Evolutionary conservation across 176 grass and related monocot genomes (phyloP).

Genomic region (Triticum timopheevii): DNA sequence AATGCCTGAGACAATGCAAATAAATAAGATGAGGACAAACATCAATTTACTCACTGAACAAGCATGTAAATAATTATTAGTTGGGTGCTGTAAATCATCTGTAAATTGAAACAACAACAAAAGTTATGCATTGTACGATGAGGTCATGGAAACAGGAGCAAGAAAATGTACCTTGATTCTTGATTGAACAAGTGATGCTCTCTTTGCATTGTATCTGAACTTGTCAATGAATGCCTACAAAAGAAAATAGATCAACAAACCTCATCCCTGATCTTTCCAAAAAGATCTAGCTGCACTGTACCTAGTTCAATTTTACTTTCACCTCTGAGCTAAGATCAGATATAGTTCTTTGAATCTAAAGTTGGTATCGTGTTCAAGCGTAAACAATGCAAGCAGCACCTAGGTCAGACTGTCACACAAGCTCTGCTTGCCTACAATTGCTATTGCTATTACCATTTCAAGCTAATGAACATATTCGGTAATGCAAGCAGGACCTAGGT

Average conservation of each 20-base stretch:
- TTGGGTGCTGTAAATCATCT: conserved; percentile 1
- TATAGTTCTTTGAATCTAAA: not conserved
- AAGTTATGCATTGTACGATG: not conserved
- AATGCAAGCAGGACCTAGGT: not conserved
- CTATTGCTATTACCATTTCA: conserved; percentile 1
- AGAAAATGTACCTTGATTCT: conserved; percentile 82
- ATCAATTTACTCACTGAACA: not conserved
- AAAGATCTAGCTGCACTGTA: conserved; percentile 18
- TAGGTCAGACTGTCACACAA: not conserved
- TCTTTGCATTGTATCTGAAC: conserved; percentile 92
- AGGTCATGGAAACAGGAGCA: not conserved
- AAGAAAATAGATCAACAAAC: conserved; percentile 19
- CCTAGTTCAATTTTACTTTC: not conserved
- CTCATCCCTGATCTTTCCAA: not conserved
- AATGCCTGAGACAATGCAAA: conserved; percentile 61
- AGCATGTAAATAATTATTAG: not conserved
- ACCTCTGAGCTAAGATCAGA: conserved; percentile 16
- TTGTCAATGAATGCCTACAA: conserved; percentile 93
- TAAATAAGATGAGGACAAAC: conserved; percentile 19
- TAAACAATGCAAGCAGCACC: not conserved
- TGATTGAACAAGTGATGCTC: conserved; percentile 95
- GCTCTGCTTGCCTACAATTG: not conserved
- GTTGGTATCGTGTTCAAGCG: not conserved
- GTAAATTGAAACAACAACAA: not conserved
- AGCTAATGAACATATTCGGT: not conserved